These are phyloP conservation scores for Diaporthe citrichinensis DNA, from an alignment of 2,329 filamentous ascomycete genomes.

Conservation along the genomic window DNA sequence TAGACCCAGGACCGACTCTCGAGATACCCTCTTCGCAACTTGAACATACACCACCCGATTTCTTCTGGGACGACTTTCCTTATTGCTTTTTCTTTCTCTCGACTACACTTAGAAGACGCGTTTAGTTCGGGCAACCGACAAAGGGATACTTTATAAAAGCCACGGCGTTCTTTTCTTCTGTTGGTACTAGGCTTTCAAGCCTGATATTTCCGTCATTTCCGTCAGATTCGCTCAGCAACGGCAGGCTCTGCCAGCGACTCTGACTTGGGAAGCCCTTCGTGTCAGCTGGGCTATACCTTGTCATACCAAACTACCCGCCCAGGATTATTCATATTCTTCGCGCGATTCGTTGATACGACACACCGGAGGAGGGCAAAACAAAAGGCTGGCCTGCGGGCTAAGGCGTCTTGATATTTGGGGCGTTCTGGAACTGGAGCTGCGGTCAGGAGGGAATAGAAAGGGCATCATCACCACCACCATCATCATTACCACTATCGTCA, in stretches of 20 bases:
- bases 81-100: slow-evolving; percentile 26
- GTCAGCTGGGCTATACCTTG: background rate
- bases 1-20: slow-evolving; percentile 22
- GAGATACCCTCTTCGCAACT: slow-evolving; percentile 41
- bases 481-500: slow-evolving; percentile 2
- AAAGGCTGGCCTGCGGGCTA: background rate
- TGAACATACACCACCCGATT: slow-evolving; percentile 34
- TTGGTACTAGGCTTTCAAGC: slow-evolving; percentile 11
- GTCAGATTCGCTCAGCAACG: background rate
- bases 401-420: slow-evolving; percentile 23
- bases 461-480: background rate
- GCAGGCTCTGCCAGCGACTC: background rate
- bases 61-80: slow-evolving; percentile 27
- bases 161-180: slow-evolving; percentile 33
- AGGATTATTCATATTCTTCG: background rate
- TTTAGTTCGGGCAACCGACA: slow-evolving; percentile 42
- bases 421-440: slow-evolving; percentile 22
- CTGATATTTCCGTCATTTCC: background rate
- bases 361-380: background rate
- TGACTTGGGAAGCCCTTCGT: background rate
- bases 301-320: background rate
- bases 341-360: background rate
- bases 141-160: slow-evolving; percentile 35
- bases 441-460: slow-evolving; percentile 15
- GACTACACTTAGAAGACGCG: slow-evolving; percentile 39